Percentiles rank a stretch among this genome's conserved stretches.
Conservation (phyloP, 2,329 filamentous ascomycete species). For the Cercospora janseana region DNA sequence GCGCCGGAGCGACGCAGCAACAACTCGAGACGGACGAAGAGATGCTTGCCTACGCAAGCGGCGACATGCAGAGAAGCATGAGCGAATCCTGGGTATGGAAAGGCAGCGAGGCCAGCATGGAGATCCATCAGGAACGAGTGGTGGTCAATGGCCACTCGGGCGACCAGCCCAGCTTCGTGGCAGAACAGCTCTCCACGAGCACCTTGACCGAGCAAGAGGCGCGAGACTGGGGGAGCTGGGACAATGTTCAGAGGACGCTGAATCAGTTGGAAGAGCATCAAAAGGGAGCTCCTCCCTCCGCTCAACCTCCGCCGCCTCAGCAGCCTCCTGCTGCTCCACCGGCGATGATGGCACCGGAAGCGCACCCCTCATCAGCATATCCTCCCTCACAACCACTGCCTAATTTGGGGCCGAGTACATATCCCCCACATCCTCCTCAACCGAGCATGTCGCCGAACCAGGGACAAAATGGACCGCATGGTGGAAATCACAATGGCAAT, state of each 20-base stretch:
- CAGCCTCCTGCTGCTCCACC: constrained; percentile 15
- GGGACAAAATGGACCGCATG: constrained; percentile 20
- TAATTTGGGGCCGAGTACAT: constrained; percentile 21
- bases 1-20: constrained; percentile 41
- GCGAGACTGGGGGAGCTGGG: constrained; percentile 78
- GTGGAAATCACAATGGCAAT: constrained; percentile 13
- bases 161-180: constrained; percentile 21
- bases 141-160: constrained; percentile 21
- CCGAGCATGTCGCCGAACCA: constrained; percentile 21
- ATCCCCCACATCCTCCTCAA: constrained; percentile 14
- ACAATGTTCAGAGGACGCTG: constrained; percentile 64
- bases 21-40: constrained; percentile 72
- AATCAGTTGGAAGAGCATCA: constrained; percentile 54
- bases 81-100: constrained; percentile 82
- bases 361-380: constrained; percentile 14
- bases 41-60: constrained; percentile 79
- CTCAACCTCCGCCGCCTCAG: constrained; percentile 23
- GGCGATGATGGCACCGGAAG: constrained; percentile 8
- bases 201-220: constrained; percentile 31
- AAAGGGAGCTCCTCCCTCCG: constrained; percentile 29
- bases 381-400: constrained; percentile 25
- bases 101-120: constrained; percentile 46
- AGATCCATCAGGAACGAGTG: constrained; percentile 20
- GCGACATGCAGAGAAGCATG: constrained; percentile 77
- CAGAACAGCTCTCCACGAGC: constrained; percentile 27